A percentile compares a stretch with the other conserved stretches of the same genome.
Evolutionary conservation across 805 yeast genomes (phyloP).

Genomic region (Yarrowia sp.): DNA sequence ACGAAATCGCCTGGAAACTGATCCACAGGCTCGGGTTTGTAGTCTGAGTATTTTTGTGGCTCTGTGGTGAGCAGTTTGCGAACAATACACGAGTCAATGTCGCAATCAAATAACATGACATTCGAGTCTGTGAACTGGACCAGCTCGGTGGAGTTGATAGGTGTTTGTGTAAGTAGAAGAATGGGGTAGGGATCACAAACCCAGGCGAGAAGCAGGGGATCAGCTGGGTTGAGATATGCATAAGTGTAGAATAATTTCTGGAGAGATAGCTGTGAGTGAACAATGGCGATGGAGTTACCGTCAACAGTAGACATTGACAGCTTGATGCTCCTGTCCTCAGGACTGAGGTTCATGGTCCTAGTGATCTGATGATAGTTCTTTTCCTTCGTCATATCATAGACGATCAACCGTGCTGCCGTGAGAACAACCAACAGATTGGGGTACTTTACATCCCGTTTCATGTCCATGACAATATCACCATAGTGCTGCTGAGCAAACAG

Average conservation of each 20-base stretch:
- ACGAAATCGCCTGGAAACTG: background rate
- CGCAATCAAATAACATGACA: constrained; percentile 10
- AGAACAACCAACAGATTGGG: background rate
- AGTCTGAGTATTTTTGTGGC: constrained; percentile 5
- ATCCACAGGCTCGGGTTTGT: background rate
- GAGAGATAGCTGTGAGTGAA: constrained; percentile 8
- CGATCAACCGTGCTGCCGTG: background rate
- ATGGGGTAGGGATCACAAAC: constrained; percentile 19
- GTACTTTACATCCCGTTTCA: background rate
- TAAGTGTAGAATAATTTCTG: constrained; percentile 1
- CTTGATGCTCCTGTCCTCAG: background rate
- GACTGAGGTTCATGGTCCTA: too few relatives aligned
- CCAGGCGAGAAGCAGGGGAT: background rate
- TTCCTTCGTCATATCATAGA: background rate
- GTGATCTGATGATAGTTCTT: background rate
- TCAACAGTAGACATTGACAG: background rate
- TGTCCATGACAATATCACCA: constrained; percentile 4
- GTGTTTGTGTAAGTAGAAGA: constrained; percentile 3
- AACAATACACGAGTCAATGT: constrained; percentile 23
- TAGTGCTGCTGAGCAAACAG: background rate
- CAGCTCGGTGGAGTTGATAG: constrained; percentile 2
- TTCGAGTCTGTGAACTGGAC: constrained; percentile 1
- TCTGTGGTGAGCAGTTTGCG: constrained; percentile 21
- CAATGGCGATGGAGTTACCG: background rate
- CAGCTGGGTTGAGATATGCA: background rate